phyloP scores from a whole-genome alignment of 192 early-diverging fungal species.

The Entrophospora sp. region DNA sequence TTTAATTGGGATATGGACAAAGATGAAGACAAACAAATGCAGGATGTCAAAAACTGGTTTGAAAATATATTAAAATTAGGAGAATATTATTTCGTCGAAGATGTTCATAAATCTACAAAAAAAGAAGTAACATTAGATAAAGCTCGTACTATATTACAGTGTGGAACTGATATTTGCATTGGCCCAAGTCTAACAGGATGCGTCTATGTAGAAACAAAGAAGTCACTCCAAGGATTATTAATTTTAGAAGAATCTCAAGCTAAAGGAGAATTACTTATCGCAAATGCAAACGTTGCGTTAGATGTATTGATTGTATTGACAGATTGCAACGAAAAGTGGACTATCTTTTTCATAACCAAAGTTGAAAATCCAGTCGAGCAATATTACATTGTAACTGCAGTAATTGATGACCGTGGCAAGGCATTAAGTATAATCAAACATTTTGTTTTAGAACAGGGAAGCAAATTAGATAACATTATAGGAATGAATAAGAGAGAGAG shows the following conservation, averaged over 20 bases:
- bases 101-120: not conserved
- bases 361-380: not conserved
- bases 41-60: slow-evolving; percentile 3
- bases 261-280: slow-evolving; percentile 3
- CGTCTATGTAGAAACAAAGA: not conserved
- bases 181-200: slow-evolving; percentile 1
- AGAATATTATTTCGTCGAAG: not conserved
- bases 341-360: not conserved
- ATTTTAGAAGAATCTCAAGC: not conserved
- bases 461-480: not conserved
- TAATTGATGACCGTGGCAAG: not conserved
- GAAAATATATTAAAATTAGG: not conserved
- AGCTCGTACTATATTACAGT: not conserved
- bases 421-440: not conserved
- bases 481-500: not conserved
- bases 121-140: not conserved
- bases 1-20: not conserved
- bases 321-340: not conserved
- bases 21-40: slow-evolving; percentile 4
- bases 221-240: not conserved
- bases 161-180: not conserved
- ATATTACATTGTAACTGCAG: not conserved
- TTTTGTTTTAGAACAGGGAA: not conserved
- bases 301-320: not conserved
- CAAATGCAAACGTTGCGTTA: not conserved